Conservation (phyloP, 2,329 filamentous ascomycete genomes). For the Fusarium zealandicum region DNA sequence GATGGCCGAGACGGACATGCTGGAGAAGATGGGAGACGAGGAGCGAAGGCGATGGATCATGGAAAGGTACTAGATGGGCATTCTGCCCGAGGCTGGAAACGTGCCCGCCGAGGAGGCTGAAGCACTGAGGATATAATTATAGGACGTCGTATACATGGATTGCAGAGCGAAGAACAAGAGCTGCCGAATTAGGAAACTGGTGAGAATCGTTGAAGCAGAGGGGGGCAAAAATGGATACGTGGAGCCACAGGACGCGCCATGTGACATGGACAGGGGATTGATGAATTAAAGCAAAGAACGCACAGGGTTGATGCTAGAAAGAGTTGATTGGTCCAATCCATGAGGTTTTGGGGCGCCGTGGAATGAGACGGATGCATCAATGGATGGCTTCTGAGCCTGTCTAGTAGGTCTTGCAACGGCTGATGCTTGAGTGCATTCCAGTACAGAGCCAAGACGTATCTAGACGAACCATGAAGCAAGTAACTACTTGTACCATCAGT, state of each 20-base stretch:
- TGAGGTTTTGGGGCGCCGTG: slow-evolving; percentile 5
- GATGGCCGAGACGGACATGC: slow-evolving; percentile 58
- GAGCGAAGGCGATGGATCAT: slow-evolving; percentile 66
- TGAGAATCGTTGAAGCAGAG: neutral
- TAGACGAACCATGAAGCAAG: no score
- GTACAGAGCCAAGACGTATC: neutral
- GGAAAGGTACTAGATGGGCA: slow-evolving; percentile 67
- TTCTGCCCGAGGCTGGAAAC: neutral
- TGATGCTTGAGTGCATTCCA: slow-evolving; percentile 10
- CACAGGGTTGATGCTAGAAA: neutral
- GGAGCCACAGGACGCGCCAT: neutral
- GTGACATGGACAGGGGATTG: slow-evolving; percentile 13
- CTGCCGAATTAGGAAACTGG: neutral
- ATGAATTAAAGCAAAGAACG: slow-evolving; percentile 1
- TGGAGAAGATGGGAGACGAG: slow-evolving; percentile 53
- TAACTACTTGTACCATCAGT: no score
- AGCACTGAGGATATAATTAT: neutral
- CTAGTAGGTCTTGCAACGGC: slow-evolving; percentile 9
- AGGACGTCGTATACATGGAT: no score
- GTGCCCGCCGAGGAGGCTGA: neutral
- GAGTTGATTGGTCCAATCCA: slow-evolving; percentile 17
- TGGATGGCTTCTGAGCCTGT: slow-evolving; percentile 2
- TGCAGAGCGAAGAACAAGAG: neutral
- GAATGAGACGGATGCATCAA: slow-evolving; percentile 16
- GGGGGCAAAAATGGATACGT: neutral